A percentile compares a stretch with the other conserved stretches of the same genome.
Evolutionary conservation across 148 eudicot genomes (phyloP).

Genomic region (Fagopyrum esculentum): DNA sequence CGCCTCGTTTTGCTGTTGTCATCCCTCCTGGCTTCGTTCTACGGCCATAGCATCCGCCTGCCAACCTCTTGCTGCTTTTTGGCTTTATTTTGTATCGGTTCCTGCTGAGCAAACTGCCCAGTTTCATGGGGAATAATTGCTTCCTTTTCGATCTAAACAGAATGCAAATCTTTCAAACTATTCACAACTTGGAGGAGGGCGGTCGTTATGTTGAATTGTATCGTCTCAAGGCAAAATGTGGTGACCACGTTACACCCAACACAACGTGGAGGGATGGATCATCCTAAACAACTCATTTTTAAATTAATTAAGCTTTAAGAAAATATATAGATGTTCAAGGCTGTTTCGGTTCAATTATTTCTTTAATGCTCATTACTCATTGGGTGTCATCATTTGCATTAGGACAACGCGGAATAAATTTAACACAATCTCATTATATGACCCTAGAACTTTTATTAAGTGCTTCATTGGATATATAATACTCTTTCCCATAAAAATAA

Average conservation of each 20-base stretch:
- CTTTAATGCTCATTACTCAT: too few relatives aligned
- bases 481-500: too few relatives aligned
- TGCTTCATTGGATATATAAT: too few relatives aligned
- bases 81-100: neutral
- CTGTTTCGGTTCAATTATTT: too few relatives aligned
- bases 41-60: neutral
- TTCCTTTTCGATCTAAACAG: neutral
- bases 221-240: neutral
- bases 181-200: neutral
- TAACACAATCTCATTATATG: too few relatives aligned
- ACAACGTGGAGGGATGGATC: constrained; percentile 4
- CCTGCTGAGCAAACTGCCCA: constrained; percentile 1
- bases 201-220: neutral
- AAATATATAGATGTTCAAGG: too few relatives aligned
- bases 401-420: too few relatives aligned
- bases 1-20: neutral
- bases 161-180: neutral
- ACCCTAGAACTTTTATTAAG: too few relatives aligned
- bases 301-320: too few relatives aligned
- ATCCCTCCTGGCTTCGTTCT: neutral
- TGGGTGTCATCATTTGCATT: too few relatives aligned
- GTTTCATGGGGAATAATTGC: neutral
- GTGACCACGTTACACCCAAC: neutral
- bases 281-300: too few relatives aligned
- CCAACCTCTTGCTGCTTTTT: neutral